phyloP scores from a whole-genome alignment of 192 early-diverging fungal species.

The Linnemannia hyalina region DNA sequence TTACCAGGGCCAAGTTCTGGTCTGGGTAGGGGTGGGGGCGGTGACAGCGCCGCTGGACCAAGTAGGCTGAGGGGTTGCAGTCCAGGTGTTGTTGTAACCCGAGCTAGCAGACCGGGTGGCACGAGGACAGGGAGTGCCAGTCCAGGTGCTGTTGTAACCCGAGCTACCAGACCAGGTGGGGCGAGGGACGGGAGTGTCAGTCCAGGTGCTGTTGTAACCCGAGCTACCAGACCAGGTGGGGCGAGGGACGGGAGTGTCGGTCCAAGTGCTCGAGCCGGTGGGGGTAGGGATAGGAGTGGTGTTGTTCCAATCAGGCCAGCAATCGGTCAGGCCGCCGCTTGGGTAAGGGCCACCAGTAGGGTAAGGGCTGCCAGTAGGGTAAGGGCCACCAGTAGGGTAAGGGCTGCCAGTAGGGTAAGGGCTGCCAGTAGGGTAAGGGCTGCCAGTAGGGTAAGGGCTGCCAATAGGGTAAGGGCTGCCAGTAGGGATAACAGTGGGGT shows the following conservation, averaged over 20 bases:
- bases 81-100: not conserved
- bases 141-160: too few species aligned
- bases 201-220: too few species aligned
- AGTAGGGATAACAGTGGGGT: not conserved
- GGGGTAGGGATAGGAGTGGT: not conserved
- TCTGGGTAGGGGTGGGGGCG: not conserved
- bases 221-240: not conserved
- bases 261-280: not conserved
- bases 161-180: not conserved
- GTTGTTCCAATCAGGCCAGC: not conserved
- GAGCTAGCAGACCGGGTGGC: not conserved
- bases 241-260: not conserved
- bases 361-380: not conserved
- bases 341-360: not conserved
- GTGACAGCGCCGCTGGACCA: not conserved
- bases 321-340: not conserved
- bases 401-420: not conserved
- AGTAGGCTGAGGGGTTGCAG: not conserved
- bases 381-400: not conserved
- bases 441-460: not conserved
- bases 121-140: not conserved
- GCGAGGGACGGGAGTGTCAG: not conserved
- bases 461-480: not conserved
- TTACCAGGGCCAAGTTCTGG: not conserved
- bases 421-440: not conserved